A percentile compares a stretch with the other conserved stretches of the same genome.
Conservation (phyloP, 2,329 filamentous ascomycete genomes). For the Harringtonia lauricola region DNA sequence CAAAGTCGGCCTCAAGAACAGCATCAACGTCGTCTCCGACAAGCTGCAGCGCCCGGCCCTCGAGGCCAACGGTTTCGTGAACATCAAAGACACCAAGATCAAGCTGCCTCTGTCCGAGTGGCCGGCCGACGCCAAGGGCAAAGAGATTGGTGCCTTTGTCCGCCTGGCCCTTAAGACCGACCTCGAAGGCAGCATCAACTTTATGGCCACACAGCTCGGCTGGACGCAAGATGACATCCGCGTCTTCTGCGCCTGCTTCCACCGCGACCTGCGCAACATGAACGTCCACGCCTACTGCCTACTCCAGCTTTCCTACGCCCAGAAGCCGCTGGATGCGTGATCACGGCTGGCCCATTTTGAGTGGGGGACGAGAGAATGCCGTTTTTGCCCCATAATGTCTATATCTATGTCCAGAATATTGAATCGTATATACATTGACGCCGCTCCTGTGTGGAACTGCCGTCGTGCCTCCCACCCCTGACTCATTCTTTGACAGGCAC, state of each 20-base stretch:
- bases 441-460: too few relatives aligned
- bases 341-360: too few relatives aligned
- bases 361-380: too few relatives aligned
- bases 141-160: conserved; percentile 15
- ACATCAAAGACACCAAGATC: conserved; percentile 32
- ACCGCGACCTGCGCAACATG: conserved; percentile 6
- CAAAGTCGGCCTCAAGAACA: too few relatives aligned
- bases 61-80: conserved; percentile 43
- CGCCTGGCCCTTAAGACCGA: conserved; percentile 5
- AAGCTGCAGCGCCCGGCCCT: conserved; percentile 39
- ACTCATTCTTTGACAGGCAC: too few relatives aligned
- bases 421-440: too few relatives aligned
- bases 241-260: conserved; percentile 10
- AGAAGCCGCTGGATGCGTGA: conserved; percentile 8
- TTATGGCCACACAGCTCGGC: conserved; percentile 9
- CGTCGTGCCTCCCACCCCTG: too few relatives aligned
- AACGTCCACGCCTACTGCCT: conserved; percentile 8
- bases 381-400: too few relatives aligned
- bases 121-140: conserved; percentile 20
- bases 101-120: conserved; percentile 19
- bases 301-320: conserved; percentile 5
- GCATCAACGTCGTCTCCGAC: conserved; percentile 30
- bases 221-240: conserved; percentile 11
- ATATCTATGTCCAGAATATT: too few relatives aligned
- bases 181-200: conserved; percentile 10